Percentiles rank a stretch among this genome's conserved stretches.
Conservation (phyloP, 139 green algal species). For the Coelastrella sp. region DNA sequence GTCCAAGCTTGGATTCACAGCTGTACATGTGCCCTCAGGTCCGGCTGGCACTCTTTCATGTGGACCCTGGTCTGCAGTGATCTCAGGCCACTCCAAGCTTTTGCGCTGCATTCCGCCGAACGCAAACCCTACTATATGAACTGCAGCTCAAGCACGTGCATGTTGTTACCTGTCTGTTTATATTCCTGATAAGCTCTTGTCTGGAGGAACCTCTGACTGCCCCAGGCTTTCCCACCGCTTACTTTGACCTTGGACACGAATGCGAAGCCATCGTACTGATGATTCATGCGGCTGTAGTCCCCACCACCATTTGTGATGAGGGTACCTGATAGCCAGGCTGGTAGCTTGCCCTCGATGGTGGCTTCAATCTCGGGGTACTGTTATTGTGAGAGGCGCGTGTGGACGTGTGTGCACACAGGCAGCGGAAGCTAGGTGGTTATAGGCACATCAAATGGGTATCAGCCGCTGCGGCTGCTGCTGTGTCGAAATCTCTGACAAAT, state of each 20-base stretch:
- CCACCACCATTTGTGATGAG: constrained; percentile 74
- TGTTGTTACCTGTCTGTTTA: constrained; percentile 9
- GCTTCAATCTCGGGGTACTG: constrained; percentile 50
- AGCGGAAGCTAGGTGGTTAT: background rate
- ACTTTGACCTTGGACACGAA: constrained; percentile 67
- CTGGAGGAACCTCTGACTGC: constrained; percentile 60
- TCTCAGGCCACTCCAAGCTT: background rate
- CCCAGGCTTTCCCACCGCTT: constrained; percentile 37
- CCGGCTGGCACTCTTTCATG: no score
- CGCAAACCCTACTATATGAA: no score
- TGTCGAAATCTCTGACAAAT: no score
- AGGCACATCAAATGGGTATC: no score
- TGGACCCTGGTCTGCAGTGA: no score
- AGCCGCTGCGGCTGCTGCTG: no score
- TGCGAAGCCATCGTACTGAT: constrained; percentile 88
- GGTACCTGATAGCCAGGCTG: constrained; percentile 65
- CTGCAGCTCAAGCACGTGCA: background rate
- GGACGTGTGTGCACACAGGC: background rate
- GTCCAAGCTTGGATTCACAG: no score
- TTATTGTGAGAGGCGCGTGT: no score
- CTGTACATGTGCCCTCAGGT: no score
- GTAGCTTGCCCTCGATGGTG: constrained; percentile 55
- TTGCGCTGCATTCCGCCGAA: background rate
- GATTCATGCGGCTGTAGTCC: constrained; percentile 61
- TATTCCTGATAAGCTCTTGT: constrained; percentile 57